These are phyloP conservation scores for Closterium sp. DNA, from an alignment of 139 green algal species.

Conservation along the genomic window DNA sequence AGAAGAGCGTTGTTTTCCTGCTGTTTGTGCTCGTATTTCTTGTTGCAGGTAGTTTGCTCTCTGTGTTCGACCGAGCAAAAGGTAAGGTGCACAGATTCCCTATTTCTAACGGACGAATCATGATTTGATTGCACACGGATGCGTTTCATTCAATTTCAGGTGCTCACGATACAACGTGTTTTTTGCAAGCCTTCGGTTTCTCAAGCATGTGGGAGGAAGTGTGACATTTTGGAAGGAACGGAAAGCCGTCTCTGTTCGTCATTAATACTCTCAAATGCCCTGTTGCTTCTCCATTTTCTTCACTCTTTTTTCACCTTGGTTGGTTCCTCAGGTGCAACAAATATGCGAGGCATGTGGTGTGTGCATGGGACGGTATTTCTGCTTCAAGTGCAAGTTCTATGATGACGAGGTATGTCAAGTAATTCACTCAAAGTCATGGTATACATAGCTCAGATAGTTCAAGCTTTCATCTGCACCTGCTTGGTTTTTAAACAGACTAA, in stretches of 20 bases:
- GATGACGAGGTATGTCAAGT: slow-evolving; percentile 68
- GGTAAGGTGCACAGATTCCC: background rate
- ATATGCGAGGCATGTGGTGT: slow-evolving; percentile 73
- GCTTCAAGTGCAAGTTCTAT: slow-evolving; percentile 74
- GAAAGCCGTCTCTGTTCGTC: background rate
- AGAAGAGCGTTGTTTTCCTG: no score
- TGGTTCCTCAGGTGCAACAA: slow-evolving; percentile 16
- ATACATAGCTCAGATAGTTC: no score
- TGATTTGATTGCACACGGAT: no score
- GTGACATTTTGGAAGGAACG: no score
- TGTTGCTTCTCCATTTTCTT: no score
- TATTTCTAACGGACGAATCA: no score
- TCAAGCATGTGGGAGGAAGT: background rate
- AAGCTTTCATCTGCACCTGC: no score
- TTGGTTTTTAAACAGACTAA: no score
- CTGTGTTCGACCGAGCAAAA: slow-evolving; percentile 39
- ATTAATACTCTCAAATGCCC: background rate
- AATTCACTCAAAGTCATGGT: no score
- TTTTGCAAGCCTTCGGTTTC: background rate
- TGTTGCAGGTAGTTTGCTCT: slow-evolving; percentile 23
- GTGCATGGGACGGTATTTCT: slow-evolving; percentile 67
- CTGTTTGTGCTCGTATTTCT: background rate
- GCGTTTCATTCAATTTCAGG: background rate
- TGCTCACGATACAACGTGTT: background rate
- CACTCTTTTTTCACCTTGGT: no score